Percentiles rank a stretch among this genome's conserved stretches.
phyloP scores from a whole-genome alignment of 2,329 filamentous ascomycete genomes.

The Gnomoniopsis smithogilvyi region DNA sequence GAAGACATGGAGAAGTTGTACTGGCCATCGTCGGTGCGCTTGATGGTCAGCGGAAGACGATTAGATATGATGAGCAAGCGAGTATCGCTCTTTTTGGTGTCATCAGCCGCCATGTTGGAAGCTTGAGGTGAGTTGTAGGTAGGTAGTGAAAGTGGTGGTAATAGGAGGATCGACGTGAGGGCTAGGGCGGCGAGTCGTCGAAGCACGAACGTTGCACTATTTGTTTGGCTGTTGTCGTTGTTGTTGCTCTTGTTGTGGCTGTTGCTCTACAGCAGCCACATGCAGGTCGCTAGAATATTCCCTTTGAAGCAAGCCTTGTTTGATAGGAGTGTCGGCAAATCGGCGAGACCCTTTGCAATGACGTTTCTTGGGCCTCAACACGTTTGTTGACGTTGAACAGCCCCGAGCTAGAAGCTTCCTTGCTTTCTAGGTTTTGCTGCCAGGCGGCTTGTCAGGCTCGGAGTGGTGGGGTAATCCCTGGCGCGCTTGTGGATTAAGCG shows the following conservation, averaged over 20 bases:
- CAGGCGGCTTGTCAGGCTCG: not conserved
- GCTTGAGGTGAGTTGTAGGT: not conserved
- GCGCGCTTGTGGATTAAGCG: not conserved
- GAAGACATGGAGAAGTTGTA: slow-evolving; percentile 97
- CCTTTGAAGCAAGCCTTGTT: not conserved
- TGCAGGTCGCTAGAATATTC: not conserved
- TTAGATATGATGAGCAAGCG: slow-evolving; percentile 86
- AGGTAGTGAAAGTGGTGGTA: not conserved
- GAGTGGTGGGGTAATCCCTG: not conserved
- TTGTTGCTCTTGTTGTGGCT: not conserved
- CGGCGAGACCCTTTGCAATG: no score
- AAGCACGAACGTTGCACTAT: no score
- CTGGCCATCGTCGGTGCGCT: slow-evolving; percentile 84
- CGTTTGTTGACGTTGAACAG: no score
- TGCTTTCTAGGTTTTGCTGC: not conserved
- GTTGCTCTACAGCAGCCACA: not conserved
- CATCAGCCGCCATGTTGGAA: slow-evolving; percentile 8
- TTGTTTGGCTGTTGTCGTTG: no score
- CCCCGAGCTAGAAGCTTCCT: not conserved
- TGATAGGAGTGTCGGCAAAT: not conserved
- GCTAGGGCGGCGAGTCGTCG: not conserved
- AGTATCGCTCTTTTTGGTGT: slow-evolving; percentile 21
- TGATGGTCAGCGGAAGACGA: slow-evolving; percentile 93
- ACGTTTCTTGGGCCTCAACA: not conserved
- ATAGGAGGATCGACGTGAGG: not conserved